Evolutionary conservation across 306 rosid species (phyloP), one percentile per base, ranked within the genome.

Genomic region (Cucumis cinereus): DNA sequence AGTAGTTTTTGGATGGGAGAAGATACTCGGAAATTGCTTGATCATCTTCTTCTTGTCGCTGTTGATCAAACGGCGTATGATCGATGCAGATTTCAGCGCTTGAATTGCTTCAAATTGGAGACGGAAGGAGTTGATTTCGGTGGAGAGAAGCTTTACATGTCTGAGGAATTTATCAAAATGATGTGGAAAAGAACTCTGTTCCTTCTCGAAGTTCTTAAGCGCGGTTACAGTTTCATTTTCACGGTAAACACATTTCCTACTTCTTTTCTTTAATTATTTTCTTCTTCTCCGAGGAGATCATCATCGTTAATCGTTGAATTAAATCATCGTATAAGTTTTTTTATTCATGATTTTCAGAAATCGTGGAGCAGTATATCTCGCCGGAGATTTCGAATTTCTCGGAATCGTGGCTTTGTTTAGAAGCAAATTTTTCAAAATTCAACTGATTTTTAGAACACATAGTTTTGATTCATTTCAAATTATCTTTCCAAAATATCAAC

Each of bases 1-100:
- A 84, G 64, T 20, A 89, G 96, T 55, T 88, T 93, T 15, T 93
- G 96, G 98, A 38, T 84, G 5, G 96, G 98, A 38, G 95, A 89
- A 8, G 86, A 84, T 57, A 89, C 91, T 0, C 84, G 80, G 74
- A n/a, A 52, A 7, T 77, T 93, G 40, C 62, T 86, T 19, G 80
- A 90, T 61, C 84, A 93, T 19, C 80, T 93, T 38, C 85, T 93
- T 8, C 23, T 90, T 5, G 95, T 90, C 14, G 89, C 95, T 0
- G 90, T 89, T 4, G 98, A 93, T 76, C 88, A n/a, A 66, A 84
- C 84, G 9, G 86, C 96, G 13, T 86, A 89, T 69, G 90, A 89
- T 16, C 82, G 95, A 1, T 93, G 98, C 73, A 50, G 9, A 26
- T 90, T 87, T 73, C 79, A 81, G 30, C 64, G 79, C 28, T 38